Percentiles rank a stretch among this genome's conserved stretches.
Evolutionary conservation across 164 flowering plant species (phyloP).

Genomic region (Piper betle): DNA sequence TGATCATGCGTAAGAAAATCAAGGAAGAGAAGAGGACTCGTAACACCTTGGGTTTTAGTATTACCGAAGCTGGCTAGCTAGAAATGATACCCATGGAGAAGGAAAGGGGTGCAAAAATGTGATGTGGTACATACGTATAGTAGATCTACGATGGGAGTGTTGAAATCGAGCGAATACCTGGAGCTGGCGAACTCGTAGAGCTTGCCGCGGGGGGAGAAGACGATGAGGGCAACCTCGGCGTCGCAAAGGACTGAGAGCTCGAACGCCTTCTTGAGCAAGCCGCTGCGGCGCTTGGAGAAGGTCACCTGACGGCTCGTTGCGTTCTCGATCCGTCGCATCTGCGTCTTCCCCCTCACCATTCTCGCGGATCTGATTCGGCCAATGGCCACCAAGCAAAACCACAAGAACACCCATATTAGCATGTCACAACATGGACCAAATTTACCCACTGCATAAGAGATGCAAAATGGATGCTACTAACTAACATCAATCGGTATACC

Average conservation of each 20-base stretch:
- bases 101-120: too few species aligned
- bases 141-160: too few species aligned
- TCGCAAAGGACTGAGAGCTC: slow-evolving; percentile 66
- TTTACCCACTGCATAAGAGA: neutral
- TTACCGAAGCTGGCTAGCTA: too few species aligned
- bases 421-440: neutral
- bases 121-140: too few species aligned
- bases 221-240: slow-evolving; percentile 50
- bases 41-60: too few species aligned
- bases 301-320: slow-evolving; percentile 69
- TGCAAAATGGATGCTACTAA: too few species aligned
- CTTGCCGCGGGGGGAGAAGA: slow-evolving; percentile 59
- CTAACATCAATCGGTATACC: neutral
- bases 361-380: neutral
- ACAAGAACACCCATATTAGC: neutral
- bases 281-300: slow-evolving; percentile 58
- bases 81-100: too few species aligned
- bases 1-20: too few species aligned
- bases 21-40: too few species aligned
- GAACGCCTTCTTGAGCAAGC: slow-evolving; percentile 55
- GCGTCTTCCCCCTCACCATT: slow-evolving; percentile 73
- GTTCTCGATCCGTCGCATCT: slow-evolving; percentile 60
- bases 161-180: slow-evolving; percentile 14
- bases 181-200: slow-evolving; percentile 60
- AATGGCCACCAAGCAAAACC: neutral